Conservation (phyloP, 768 basidiomycete species). For the Leccinum barrowsii region DNA sequence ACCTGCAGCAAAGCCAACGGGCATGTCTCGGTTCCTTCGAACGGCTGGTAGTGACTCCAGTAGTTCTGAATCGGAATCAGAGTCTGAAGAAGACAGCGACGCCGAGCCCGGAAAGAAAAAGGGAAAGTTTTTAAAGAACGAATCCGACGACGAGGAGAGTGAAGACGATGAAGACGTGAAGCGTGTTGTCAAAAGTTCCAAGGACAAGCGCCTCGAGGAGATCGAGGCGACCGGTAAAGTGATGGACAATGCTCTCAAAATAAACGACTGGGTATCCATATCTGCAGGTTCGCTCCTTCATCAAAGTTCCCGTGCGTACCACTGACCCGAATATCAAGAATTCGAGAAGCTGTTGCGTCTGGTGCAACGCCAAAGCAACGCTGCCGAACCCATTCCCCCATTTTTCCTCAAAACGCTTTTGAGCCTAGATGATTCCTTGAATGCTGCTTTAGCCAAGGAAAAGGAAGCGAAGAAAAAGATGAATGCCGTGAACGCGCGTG, state of each 20-base stretch:
- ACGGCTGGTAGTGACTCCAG: conserved; percentile 57
- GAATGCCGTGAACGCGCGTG: conserved; percentile 91
- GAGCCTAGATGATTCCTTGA: conserved; percentile 74
- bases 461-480: conserved; percentile 94
- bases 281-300: conserved; percentile 62
- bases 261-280: conserved; percentile 94
- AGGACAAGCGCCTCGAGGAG: conserved; percentile 89
- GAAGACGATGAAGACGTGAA: conserved; percentile 72
- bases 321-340: conserved; percentile 48
- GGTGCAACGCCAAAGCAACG: conserved; percentile 82
- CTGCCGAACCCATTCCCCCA: conserved; percentile 81
- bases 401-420: conserved; percentile 76
- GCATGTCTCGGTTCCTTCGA: conserved; percentile 77
- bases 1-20: conserved; percentile 25
- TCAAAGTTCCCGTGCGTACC: neutral
- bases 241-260: conserved; percentile 93
- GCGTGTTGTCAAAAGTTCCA: conserved; percentile 75
- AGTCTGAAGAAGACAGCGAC: conserved; percentile 54
- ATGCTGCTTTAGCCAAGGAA: conserved; percentile 72
- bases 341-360: conserved; percentile 94
- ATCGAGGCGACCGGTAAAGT: conserved; percentile 89
- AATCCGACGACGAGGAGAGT: conserved; percentile 48
- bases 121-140: conserved; percentile 40
- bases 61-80: conserved; percentile 52
- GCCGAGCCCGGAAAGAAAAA: conserved; percentile 41